phyloP scores from a whole-genome alignment of 768 basidiomycete species.

The Mycena polygramma region DNA sequence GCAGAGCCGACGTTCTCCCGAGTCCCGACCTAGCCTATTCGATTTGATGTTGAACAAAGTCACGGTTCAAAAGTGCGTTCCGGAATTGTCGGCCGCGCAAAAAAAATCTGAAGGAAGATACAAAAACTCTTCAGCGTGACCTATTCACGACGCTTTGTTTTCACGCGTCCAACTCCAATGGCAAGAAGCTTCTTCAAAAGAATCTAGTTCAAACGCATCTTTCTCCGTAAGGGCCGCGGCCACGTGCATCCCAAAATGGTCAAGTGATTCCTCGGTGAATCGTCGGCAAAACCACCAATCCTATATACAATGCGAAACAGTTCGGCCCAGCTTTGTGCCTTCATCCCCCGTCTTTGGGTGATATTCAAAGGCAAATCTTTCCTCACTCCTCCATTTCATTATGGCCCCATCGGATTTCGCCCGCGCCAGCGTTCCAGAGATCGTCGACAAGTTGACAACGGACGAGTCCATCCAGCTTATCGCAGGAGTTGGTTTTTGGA shows the following conservation, averaged over 20 bases:
- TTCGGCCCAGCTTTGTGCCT: background rate
- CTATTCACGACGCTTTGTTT: too few relatives aligned
- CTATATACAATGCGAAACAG: conserved; percentile 15
- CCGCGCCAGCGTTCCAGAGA: conserved; percentile 68
- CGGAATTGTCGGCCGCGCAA: too few relatives aligned
- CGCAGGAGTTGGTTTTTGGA: conserved; percentile 85
- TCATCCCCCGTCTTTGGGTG: background rate
- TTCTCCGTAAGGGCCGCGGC: background rate
- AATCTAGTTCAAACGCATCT: too few relatives aligned
- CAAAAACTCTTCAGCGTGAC: too few relatives aligned
- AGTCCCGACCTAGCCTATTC: background rate
- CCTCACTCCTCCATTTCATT: background rate
- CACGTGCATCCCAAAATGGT: conserved; percentile 5
- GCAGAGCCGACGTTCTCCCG: background rate
- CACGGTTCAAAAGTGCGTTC: too few relatives aligned
- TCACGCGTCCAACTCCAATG: too few relatives aligned
- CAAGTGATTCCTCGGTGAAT: conserved; percentile 31
- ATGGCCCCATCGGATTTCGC: conserved; percentile 83
- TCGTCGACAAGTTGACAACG: conserved; percentile 75
- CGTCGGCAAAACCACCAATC: conserved; percentile 20
- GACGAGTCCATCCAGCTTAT: conserved; percentile 82
- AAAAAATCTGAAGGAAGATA: too few relatives aligned
- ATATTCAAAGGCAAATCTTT: background rate
- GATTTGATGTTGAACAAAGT: background rate
- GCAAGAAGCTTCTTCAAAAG: background rate